Evolutionary conservation across 1,284 basidiomycete species (phyloP), one percentile per base, ranked within the genome.

Genomic region (Leccinum angustisporum): DNA sequence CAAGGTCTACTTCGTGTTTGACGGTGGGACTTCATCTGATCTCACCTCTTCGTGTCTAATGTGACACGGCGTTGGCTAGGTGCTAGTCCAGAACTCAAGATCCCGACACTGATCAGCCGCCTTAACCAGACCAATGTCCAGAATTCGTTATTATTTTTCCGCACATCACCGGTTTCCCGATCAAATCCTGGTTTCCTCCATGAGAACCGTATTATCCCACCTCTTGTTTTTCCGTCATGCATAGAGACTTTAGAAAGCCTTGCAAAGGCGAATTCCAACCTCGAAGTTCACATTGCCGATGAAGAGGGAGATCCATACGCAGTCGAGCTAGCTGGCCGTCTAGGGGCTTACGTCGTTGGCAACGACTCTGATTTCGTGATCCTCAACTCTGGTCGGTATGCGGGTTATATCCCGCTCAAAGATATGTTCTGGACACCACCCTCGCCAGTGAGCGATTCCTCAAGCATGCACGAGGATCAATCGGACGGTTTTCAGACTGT

Each of bases 271-370:
- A 75, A 72, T 3, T 68, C 78, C 33, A 65, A 66, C 16, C 70
- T 91, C 27, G 77, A 86, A 43, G 66, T 91, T 3, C 83, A 90
- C 72, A 88, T 90, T 59, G 92, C 94, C 0, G 87, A 93, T 64
- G 90, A 89, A 68, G 95, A 97, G 75, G 94, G 88, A 4, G 95
- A 97, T 75, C 90, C 90, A 3, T 90, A 87, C 63, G 90, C 91
- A 36, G 93, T 95, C 2, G 88, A 90, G 62, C 79, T 96, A 14
- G 95, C 95, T 0, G 90, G 87, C 9, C 78, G 84, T 58, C 72
- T 92, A 6, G 82, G 85, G 4, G 93, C 84, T 33, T 95, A 88
- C 66, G 88, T 95, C 56, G 79, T 89, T 0, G 91, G 90, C 21
- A 85, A 82, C 63, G 94, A 94, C 78, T 92, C 91, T 1, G 93